Evolutionary conservation across 164 flowering plant species (phyloP).

Genomic region (Magnolia officinalis): DNA sequence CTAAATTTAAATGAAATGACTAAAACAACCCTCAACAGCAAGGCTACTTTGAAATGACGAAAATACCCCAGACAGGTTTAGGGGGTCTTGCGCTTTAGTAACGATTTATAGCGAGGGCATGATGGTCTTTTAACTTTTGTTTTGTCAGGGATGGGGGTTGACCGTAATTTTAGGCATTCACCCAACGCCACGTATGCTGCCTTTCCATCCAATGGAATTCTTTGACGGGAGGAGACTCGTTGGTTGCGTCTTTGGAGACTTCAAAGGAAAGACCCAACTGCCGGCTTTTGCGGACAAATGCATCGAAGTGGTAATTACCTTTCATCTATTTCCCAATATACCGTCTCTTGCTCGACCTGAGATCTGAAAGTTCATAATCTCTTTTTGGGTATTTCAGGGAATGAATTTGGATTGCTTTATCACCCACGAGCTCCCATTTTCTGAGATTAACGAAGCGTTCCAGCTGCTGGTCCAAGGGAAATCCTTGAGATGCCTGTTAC

Average conservation of each 20-base stretch:
- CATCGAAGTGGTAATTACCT: slow-evolving; percentile 49
- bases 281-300: slow-evolving; percentile 53
- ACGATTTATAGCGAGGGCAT: too few species aligned
- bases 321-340: too few species aligned
- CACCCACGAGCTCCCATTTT: slow-evolving; percentile 68
- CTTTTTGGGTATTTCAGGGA: slow-evolving; percentile 28
- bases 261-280: slow-evolving; percentile 65
- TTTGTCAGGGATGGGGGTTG: slow-evolving; percentile 67
- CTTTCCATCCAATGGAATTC: slow-evolving; percentile 83
- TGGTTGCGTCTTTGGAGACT: slow-evolving; percentile 61
- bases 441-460: slow-evolving; percentile 59
- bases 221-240: slow-evolving; percentile 53
- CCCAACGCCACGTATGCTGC: slow-evolving; percentile 53
- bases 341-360: neutral
- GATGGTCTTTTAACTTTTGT: too few species aligned
- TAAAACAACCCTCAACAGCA: too few species aligned
- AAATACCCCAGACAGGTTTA: too few species aligned
- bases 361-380: neutral
- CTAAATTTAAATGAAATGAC: too few species aligned
- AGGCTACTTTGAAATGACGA: too few species aligned
- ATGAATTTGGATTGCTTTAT: slow-evolving; percentile 67
- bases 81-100: too few species aligned
- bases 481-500: slow-evolving; percentile 60
- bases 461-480: slow-evolving; percentile 52
- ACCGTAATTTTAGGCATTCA: slow-evolving; percentile 67